phyloP scores from a whole-genome alignment of 2,329 filamentous ascomycete genomes.

The Zymoseptoria brevis region DNA sequence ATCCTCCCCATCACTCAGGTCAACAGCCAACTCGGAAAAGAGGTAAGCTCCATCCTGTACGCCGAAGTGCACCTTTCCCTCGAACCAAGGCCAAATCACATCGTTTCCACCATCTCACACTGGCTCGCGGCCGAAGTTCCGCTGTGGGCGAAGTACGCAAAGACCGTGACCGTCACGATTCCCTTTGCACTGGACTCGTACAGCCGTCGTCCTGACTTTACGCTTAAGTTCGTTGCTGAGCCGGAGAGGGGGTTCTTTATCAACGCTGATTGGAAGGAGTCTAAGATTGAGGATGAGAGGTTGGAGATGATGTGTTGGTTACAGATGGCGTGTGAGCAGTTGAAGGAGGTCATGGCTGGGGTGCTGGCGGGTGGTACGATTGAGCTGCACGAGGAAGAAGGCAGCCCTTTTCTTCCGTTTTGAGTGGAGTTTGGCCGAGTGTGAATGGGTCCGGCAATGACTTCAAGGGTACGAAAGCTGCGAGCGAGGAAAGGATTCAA shows the following conservation, averaged over 20 bases:
- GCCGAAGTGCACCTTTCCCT: neutral
- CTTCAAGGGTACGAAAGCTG: no score
- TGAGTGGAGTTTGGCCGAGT: neutral
- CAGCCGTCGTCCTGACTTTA: neutral
- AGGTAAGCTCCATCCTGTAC: neutral
- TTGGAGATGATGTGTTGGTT: neutral
- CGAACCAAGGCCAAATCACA: neutral
- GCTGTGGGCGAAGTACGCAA: neutral
- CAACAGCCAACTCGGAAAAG: neutral
- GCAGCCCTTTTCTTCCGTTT: neutral
- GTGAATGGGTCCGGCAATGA: no score
- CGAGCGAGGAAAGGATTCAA: no score
- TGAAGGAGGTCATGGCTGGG: neutral
- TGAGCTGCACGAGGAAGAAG: neutral
- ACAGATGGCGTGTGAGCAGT: neutral
- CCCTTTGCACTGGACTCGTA: neutral
- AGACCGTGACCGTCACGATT: neutral
- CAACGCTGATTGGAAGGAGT: neutral
- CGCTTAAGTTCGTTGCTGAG: neutral
- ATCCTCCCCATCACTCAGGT: neutral
- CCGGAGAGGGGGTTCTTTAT: neutral
- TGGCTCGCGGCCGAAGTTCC: neutral
- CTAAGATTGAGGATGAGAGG: neutral
- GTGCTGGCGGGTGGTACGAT: neutral
- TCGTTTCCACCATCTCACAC: neutral